Base-by-base conservation (phyloP, 2,329 filamentous ascomycete genomes). In the Boeremia exigua region DNA sequence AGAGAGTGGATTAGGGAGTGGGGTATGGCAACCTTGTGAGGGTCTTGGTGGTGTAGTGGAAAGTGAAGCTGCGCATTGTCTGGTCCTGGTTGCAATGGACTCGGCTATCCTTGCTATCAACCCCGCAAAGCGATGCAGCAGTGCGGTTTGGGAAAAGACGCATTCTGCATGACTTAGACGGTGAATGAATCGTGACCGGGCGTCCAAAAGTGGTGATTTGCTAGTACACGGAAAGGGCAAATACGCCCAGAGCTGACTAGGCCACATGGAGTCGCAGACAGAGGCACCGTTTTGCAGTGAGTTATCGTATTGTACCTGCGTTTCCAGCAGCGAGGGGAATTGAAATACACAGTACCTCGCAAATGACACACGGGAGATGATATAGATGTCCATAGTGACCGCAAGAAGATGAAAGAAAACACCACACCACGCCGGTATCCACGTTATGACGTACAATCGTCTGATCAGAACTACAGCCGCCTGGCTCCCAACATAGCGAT, bases 401-500 rank as follows among this genome's bases (percentile, higher is more conserved):
- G 63, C 54, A 60, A 63, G 56, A 46, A 61, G 63, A 66, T 59
- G 51, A 54, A 67, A 63, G 60, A 66, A 68, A 65, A 68, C 62
- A 65, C 61, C 58, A 59, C 62, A 66, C 70, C 68, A 69, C 71
- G 69, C 70, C 71, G 59, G 61, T 71, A 69, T 67, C 67, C 67
- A 70, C 70, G 65, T 69, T 63, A 70, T 70, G 66, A 72, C 69
- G 62, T 72, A 65, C 68, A 70, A 62, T 67, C 69, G 63, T 72
- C 65, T 61, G 53, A 58, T 58, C 58, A 49, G 62, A 65, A 62
- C 58, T 64, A 61, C 63, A 64, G 59, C 59, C 62, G 56, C 65
- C 63, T 59, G 62, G 60, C 61, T 61, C 59, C 64, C 62, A 66
- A 73, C 63, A 72, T 68, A 64, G 69, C 64, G 51, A 64, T 59